Conservation (phyloP, 352 stramenopile genomes). For the Globisporangium nodosum region DNA sequence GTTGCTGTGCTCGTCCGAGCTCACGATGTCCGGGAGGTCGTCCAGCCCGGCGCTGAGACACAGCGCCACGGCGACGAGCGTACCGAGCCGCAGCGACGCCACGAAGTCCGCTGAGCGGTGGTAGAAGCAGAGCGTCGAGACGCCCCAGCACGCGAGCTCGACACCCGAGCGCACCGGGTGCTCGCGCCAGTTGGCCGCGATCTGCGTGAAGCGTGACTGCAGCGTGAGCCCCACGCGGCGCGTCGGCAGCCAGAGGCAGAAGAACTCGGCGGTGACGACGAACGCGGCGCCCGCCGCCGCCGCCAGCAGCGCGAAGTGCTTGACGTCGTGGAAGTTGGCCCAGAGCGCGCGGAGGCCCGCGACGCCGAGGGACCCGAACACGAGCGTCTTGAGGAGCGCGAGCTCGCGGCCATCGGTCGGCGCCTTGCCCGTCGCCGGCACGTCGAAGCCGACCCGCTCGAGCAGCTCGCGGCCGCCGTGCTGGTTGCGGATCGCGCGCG, state of each 20-base stretch:
- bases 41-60: constrained; percentile 52
- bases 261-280: constrained; percentile 71
- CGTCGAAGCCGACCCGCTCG: constrained; percentile 61
- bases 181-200: constrained; percentile 54
- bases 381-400: constrained; percentile 67
- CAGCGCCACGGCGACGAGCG: constrained; percentile 42
- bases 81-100: constrained; percentile 47
- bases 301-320: constrained; percentile 64
- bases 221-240: constrained; percentile 63
- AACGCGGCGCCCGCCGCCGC: constrained; percentile 63
- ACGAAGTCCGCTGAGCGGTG: constrained; percentile 45
- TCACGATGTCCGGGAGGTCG: constrained; percentile 49
- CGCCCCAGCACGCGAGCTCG: constrained; percentile 61
- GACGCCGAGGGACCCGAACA: constrained; percentile 73
- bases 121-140: constrained; percentile 54
- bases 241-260: constrained; percentile 72
- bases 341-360: constrained; percentile 56
- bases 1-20: constrained; percentile 25
- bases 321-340: constrained; percentile 65
- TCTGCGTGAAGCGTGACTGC: constrained; percentile 67
- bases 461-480: constrained; percentile 49
- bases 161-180: constrained; percentile 41
- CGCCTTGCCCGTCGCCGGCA: constrained; percentile 61
- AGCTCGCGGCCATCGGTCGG: constrained; percentile 64
- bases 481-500: constrained; percentile 69